phyloP scores from a whole-genome alignment of 345 rosid genomes.

The Linum trigynum region DNA sequence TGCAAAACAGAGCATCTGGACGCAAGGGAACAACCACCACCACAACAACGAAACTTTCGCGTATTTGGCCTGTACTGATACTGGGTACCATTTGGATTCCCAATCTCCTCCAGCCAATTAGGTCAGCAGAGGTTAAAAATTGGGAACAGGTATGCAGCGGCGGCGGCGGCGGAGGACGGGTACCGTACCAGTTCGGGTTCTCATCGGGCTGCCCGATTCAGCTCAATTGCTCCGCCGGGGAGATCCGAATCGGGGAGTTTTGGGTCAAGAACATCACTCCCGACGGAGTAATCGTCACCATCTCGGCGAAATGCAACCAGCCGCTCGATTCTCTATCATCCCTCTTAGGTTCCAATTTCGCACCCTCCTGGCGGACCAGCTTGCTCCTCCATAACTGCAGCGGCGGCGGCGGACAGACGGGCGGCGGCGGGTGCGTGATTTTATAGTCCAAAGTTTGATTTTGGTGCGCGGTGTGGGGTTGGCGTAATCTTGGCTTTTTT shows the following conservation, averaged over 20 bases:
- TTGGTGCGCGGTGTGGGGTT: neutral
- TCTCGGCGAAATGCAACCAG: slow-evolving; percentile 44
- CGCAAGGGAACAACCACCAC: too few species aligned
- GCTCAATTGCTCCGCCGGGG: slow-evolving; percentile 44
- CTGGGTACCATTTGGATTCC: slow-evolving; percentile 4
- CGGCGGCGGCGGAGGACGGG: slow-evolving; percentile 9
- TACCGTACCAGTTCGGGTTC: slow-evolving; percentile 77
- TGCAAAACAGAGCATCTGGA: too few species aligned
- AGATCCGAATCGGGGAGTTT: slow-evolving; percentile 12
- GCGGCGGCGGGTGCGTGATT: slow-evolving; percentile 29
- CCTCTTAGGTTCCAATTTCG: slow-evolving; percentile 35
- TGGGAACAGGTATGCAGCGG: slow-evolving; percentile 35
- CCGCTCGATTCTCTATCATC: slow-evolving; percentile 7
- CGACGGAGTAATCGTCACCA: slow-evolving; percentile 23
- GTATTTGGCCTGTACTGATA: slow-evolving; percentile 6
- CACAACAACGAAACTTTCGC: too few species aligned
- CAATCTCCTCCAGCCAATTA: slow-evolving; percentile 7
- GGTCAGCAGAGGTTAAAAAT: neutral
- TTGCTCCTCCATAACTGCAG: slow-evolving; percentile 51
- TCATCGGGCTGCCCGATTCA: slow-evolving; percentile 36
- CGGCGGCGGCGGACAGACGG: neutral
- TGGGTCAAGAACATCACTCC: slow-evolving; percentile 45
- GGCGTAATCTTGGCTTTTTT: neutral
- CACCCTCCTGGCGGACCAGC: slow-evolving; percentile 39
- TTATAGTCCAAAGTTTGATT: neutral